A percentile compares a stretch with the other conserved stretches of the same genome.
Conservation (phyloP, 495 filamentous ascomycete species). For the Podospora comata region DNA sequence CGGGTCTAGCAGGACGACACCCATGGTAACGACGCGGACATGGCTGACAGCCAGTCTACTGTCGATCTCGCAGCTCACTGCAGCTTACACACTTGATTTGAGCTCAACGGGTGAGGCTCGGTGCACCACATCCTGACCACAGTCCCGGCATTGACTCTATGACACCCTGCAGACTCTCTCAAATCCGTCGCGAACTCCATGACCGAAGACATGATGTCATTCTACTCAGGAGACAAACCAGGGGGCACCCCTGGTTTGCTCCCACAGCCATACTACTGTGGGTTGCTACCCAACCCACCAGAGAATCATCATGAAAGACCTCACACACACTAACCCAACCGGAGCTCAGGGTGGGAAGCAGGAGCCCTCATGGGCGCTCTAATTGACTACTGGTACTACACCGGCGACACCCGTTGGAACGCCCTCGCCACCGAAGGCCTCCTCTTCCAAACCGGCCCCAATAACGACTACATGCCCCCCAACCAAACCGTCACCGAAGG, state of each 20-base stretch:
- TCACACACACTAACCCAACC: conserved; percentile 10
- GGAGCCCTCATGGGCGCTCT: conserved; percentile 65
- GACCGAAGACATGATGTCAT: conserved; percentile 63
- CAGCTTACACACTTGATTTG: conserved; percentile 32
- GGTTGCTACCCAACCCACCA: conserved; percentile 15
- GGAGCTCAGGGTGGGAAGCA: conserved; percentile 69
- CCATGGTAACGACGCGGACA: not conserved
- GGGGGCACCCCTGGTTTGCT: conserved; percentile 49
- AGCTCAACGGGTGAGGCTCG: conserved; percentile 29
- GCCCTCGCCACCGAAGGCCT: conserved; percentile 53
- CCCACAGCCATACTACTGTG: conserved; percentile 45
- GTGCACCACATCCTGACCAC: not conserved
- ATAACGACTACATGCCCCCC: conserved; percentile 61
- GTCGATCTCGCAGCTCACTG: conserved; percentile 11
- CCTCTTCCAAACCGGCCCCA: conserved; percentile 56
- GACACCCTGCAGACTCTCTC: conserved; percentile 55
- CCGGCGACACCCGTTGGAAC: conserved; percentile 61
- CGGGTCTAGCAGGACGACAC: not conserved
- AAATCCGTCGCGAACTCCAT: conserved; percentile 57
- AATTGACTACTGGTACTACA: conserved; percentile 66
- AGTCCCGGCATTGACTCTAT: not conserved
- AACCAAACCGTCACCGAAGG: conserved; percentile 62
- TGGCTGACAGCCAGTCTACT: conserved; percentile 17
- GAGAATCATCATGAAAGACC: conserved; percentile 19
- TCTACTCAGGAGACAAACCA: conserved; percentile 63